A percentile compares a stretch with the other conserved stretches of the same genome.
phyloP scores from a whole-genome alignment of 1,139 yeast species.

The Wickerhamomyces sp. region DNA sequence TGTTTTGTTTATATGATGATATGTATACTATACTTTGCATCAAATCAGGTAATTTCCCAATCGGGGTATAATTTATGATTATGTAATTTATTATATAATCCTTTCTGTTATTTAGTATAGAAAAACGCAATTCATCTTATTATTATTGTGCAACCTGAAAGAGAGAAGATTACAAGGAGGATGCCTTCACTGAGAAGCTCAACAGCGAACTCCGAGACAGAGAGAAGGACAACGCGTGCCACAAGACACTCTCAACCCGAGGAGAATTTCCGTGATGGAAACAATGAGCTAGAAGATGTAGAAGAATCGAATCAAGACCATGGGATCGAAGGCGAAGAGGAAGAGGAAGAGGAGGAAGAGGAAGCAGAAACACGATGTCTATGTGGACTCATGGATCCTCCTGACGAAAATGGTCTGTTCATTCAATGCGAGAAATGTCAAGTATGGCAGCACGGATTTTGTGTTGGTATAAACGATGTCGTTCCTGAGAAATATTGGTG shows the following conservation, averaged over 20 bases:
- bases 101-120: no score
- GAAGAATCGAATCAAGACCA: not conserved
- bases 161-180: not conserved
- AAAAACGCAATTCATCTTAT: not conserved
- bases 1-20: no score
- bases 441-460: slow-evolving; percentile 97
- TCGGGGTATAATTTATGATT: no score
- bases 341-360: slow-evolving; percentile 28
- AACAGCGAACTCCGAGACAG: not conserved
- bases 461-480: slow-evolving; percentile 77
- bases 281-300: not conserved
- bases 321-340: not conserved
- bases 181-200: slow-evolving; percentile 20
- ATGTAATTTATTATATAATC: no score
- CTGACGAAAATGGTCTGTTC: slow-evolving; percentile 58
- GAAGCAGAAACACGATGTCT: slow-evolving; percentile 80
- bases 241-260: no score
- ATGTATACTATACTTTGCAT: no score
- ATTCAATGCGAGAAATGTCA: slow-evolving; percentile 87
- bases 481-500: slow-evolving; percentile 95
- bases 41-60: no score
- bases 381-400: slow-evolving; percentile 61
- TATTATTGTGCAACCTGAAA: not conserved
- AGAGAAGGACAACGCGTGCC: slow-evolving; percentile 1
- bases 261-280: no score